phyloP scores from a whole-genome alignment of 805 yeast genomes.

The Myxozyma vanderwaltii region DNA sequence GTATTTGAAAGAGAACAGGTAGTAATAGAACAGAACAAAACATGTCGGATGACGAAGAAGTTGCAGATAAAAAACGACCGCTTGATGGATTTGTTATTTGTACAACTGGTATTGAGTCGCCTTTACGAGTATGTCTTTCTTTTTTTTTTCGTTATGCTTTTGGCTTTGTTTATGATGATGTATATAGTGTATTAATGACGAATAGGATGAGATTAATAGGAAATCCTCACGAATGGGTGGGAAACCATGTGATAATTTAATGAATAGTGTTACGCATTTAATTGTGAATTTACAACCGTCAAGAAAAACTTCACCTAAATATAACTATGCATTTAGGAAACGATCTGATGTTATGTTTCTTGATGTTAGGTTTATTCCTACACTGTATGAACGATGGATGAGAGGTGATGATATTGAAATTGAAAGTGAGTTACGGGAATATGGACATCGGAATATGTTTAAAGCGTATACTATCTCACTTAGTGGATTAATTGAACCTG shows the following conservation, averaged over 20 bases:
- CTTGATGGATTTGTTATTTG: constrained; percentile 27
- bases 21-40: not conserved
- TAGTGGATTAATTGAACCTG: constrained; percentile 41
- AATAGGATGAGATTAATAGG: constrained; percentile 19
- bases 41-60: constrained; percentile 19
- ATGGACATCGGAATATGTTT: constrained; percentile 38
- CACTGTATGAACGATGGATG: constrained; percentile 55
- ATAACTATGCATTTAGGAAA: constrained; percentile 50
- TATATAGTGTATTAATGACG: not conserved
- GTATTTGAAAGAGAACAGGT: too few species aligned
- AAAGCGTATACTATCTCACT: constrained; percentile 44
- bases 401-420: constrained; percentile 49
- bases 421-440: constrained; percentile 33
- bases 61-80: constrained; percentile 9
- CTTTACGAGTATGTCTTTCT: constrained; percentile 9
- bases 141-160: not conserved
- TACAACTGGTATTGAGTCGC: constrained; percentile 26
- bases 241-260: constrained; percentile 49
- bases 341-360: constrained; percentile 59
- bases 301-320: constrained; percentile 51
- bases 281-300: constrained; percentile 53
- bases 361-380: constrained; percentile 49
- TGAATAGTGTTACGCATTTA: constrained; percentile 54
- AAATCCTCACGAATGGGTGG: constrained; percentile 49
- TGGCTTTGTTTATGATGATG: too few species aligned